phyloP scores from a whole-genome alignment of 441 rosid species.

The Pelargonium myrrhifolium region DNA sequence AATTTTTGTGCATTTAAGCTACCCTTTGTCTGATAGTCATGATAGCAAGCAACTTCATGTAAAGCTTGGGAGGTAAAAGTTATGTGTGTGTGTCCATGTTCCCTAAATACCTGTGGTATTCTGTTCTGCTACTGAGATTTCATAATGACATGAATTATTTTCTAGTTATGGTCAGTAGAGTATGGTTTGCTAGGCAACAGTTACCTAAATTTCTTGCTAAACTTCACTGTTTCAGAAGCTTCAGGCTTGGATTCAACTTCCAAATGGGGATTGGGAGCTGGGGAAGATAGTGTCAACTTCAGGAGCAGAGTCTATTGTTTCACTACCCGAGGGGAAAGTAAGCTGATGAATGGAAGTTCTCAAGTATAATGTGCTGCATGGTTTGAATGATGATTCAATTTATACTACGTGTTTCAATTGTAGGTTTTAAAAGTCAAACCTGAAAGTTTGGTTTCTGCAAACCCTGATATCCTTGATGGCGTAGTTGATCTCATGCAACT shows the following conservation, averaged over 20 bases:
- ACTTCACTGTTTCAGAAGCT: slow-evolving; percentile 51
- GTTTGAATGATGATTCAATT: slow-evolving; percentile 21
- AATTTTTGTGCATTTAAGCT: not conserved
- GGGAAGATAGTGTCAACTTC: slow-evolving; percentile 62
- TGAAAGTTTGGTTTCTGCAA: slow-evolving; percentile 77
- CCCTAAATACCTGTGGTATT: not conserved
- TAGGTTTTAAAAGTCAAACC: slow-evolving; percentile 69
- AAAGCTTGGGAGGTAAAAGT: not conserved
- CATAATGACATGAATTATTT: not conserved
- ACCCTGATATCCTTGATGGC: slow-evolving; percentile 98
- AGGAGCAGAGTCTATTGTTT: slow-evolving; percentile 60
- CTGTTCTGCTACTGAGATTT: slow-evolving; percentile 8
- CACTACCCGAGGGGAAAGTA: slow-evolving; percentile 74
- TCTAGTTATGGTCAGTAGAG: slow-evolving; percentile 4
- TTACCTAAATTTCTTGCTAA: slow-evolving; percentile 15
- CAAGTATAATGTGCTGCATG: slow-evolving; percentile 10
- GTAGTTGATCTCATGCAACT: slow-evolving; percentile 98
- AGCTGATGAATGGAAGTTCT: slow-evolving; percentile 24
- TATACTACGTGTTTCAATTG: slow-evolving; percentile 13
- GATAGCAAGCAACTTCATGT: not conserved
- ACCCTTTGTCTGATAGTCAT: not conserved
- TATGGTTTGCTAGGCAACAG: not conserved
- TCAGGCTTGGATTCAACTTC: slow-evolving; percentile 82
- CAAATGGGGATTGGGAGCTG: slow-evolving; percentile 85
- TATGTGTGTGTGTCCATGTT: not conserved